Evolutionary conservation across 805 yeast species (phyloP).

Genomic region (Cyberlindnera samutprakarnensis): DNA sequence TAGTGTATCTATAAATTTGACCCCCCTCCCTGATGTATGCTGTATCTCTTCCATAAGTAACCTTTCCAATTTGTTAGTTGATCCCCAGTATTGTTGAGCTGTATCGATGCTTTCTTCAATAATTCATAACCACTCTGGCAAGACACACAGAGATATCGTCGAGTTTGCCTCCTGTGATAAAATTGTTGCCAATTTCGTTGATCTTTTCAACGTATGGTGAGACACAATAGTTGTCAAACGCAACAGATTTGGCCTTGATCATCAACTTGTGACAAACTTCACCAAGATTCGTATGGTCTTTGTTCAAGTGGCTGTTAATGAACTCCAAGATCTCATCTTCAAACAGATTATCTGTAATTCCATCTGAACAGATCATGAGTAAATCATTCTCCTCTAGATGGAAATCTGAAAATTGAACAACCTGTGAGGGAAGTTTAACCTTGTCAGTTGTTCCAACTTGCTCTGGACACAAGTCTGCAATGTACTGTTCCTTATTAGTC

Average conservation of each 20-base stretch:
- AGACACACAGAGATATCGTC: slow-evolving; percentile 48
- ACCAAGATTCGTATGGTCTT: slow-evolving; percentile 26
- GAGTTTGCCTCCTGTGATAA: slow-evolving; percentile 43
- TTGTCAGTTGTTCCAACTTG: slow-evolving; percentile 48
- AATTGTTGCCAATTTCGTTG: slow-evolving; percentile 27
- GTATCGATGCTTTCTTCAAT: not conserved
- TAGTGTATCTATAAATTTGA: too few species aligned
- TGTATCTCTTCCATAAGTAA: not conserved
- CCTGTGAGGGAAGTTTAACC: slow-evolving; percentile 34
- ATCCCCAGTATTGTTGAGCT: too few species aligned
- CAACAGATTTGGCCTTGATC: slow-evolving; percentile 38
- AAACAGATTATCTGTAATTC: slow-evolving; percentile 45
- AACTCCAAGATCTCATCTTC: slow-evolving; percentile 37
- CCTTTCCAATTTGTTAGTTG: not conserved
- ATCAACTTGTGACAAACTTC: slow-evolving; percentile 34
- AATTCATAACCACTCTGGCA: slow-evolving; percentile 31
- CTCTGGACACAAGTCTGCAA: slow-evolving; percentile 39
- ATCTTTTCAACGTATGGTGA: slow-evolving; percentile 48
- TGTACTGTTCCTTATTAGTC: slow-evolving; percentile 40
- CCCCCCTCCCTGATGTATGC: too few species aligned
- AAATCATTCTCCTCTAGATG: slow-evolving; percentile 35
- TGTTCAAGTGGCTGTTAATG: slow-evolving; percentile 27
- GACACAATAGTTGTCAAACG: slow-evolving; percentile 44
- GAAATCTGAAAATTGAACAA: slow-evolving; percentile 39
- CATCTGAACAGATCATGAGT: slow-evolving; percentile 43